These are phyloP conservation scores for Penicillium daleae DNA, from an alignment of 495 filamentous ascomycete species.

Conservation along the genomic window DNA sequence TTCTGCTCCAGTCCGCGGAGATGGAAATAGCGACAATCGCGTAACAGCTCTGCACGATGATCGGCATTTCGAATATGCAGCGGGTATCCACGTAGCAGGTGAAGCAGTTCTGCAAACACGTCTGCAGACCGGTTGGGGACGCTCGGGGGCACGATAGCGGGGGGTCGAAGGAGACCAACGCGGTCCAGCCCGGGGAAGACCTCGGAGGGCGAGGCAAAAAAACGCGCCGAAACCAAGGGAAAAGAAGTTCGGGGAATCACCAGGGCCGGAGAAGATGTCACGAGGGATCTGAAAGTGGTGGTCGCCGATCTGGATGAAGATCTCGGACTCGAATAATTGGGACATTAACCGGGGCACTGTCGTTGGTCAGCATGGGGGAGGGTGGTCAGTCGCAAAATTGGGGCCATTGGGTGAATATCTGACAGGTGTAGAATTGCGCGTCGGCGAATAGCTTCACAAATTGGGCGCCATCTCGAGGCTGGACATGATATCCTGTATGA, in stretches of 20 bases:
- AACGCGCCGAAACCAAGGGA: slow-evolving; percentile 87
- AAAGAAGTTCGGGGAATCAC: slow-evolving; percentile 95
- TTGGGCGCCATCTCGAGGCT: slow-evolving; percentile 78
- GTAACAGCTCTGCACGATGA: slow-evolving; percentile 77
- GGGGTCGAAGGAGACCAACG: slow-evolving; percentile 82
- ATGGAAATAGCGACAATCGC: slow-evolving; percentile 91
- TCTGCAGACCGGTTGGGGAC: slow-evolving; percentile 81
- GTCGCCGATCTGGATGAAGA: slow-evolving; percentile 87
- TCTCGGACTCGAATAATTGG: slow-evolving; percentile 91
- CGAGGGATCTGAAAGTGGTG: slow-evolving; percentile 86
- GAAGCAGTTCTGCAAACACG: slow-evolving; percentile 81
- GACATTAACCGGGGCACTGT: slow-evolving; percentile 85
- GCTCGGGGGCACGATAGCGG: slow-evolving; percentile 79
- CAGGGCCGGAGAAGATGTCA: slow-evolving; percentile 81
- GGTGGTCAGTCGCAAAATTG: background rate
- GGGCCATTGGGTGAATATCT: slow-evolving; percentile 22
- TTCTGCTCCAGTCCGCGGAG: slow-evolving; percentile 89
- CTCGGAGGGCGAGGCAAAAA: slow-evolving; percentile 79
- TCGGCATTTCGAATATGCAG: slow-evolving; percentile 74
- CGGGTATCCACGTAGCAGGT: slow-evolving; percentile 85
- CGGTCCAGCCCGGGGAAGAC: slow-evolving; percentile 86
- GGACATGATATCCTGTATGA: slow-evolving; percentile 74
- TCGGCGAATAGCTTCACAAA: slow-evolving; percentile 94
- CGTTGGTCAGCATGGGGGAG: slow-evolving; percentile 18
- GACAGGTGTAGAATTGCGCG: slow-evolving; percentile 91